Evolutionary conservation across 2,329 filamentous ascomycete genomes (phyloP), one percentile per base, ranked within the genome.

Genomic region (Ploettnerulaceae sp.): DNA sequence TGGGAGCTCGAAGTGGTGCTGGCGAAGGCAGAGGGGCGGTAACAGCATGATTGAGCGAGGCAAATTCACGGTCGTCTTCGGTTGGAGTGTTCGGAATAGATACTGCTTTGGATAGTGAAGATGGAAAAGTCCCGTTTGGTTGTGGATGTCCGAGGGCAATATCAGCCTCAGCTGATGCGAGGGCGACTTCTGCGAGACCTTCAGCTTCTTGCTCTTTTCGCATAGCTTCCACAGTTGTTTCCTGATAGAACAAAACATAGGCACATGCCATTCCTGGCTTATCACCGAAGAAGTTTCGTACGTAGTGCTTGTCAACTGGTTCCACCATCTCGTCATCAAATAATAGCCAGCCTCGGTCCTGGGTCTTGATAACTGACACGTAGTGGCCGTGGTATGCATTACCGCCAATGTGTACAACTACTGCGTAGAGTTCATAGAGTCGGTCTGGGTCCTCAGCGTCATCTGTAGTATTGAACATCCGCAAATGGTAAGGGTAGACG

Each of bases 301-400:
- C 93, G 62, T 94, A 98, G 63, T 86, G 84, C 67, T 96, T 96
- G 66, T 96, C 89, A 4, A 98, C 93, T 0, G 93, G 93, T 65
- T 98, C 93, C 4, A 98, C 93, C 81, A 97, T 89, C 69, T 98
- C 93, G 61, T 98, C 93, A 58, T 98, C 93, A 59, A 98, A 98
- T 5, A 98, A 71, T 32, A 98, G 71, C 93, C 93, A 98, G 21
- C 93, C 93, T 43, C 88, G 81, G 63, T 97, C 93, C 61, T 94
- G 84, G 0, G 93, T 97, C 69, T 98, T 98, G 71, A 98, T 90
- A 45, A 98, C 93, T 4, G 90, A 89, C 24, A 98, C 89, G 59
- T 98, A 98, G 66, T 98, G 93, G 3, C 93, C 93, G 63, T 98
- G 93, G 62, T 96, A 96, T 4, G 93, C 91, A 17, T 95, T 94